Evolutionary conservation across 2,329 filamentous ascomycete species (phyloP).

Genomic region (Dothidotthia symphoricarpi): DNA sequence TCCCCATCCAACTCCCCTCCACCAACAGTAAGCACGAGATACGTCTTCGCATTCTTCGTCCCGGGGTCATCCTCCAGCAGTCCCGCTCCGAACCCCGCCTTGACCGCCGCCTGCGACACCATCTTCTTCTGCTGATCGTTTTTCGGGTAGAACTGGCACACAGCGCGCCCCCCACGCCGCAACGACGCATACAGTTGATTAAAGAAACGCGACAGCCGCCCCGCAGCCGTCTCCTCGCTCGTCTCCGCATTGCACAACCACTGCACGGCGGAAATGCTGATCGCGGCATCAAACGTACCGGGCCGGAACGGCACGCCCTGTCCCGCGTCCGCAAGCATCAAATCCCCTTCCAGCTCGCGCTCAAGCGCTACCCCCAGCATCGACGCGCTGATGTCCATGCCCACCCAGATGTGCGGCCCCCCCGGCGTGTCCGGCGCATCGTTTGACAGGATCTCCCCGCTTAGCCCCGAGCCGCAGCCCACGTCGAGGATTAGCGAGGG

Average conservation of each 20-base stretch:
- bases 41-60: conserved; percentile 96
- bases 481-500: conserved; percentile 92
- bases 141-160: conserved; percentile 98
- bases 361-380: conserved; percentile 97
- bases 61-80: conserved; percentile 92
- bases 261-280: conserved; percentile 94
- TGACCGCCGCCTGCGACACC: conserved; percentile 87
- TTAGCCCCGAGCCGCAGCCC: conserved; percentile 93
- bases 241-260: conserved; percentile 97
- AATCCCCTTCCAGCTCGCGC: conserved; percentile 85
- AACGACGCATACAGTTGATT: conserved; percentile 85
- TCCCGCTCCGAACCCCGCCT: conserved; percentile 92
- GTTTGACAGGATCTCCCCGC: conserved; percentile 87
- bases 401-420: conserved; percentile 92
- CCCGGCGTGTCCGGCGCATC: conserved; percentile 59
- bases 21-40: conserved; percentile 89
- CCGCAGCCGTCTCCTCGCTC: conserved; percentile 76
- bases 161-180: conserved; percentile 79
- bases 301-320: conserved; percentile 93
- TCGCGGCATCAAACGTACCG: conserved; percentile 89
- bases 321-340: conserved; percentile 92
- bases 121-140: conserved; percentile 88
- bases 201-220: conserved; percentile 81
- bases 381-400: conserved; percentile 90
- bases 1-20: conserved; percentile 63